Base-by-base conservation (phyloP, 1,284 basidiomycete genomes). In the Sporisorium exsertum region DNA sequence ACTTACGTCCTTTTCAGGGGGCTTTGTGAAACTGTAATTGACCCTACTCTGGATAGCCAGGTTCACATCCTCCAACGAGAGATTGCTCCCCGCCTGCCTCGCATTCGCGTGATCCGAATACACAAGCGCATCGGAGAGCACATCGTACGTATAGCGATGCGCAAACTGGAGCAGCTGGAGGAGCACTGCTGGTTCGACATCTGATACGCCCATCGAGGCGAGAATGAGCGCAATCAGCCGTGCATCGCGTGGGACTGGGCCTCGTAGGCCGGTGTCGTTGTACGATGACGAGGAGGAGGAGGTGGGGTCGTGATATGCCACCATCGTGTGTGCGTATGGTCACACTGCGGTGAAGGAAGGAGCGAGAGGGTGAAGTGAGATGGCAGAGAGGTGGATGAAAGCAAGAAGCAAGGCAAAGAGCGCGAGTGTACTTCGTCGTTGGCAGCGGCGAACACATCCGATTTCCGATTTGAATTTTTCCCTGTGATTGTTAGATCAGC, bases 121-220 rank as follows among this genome's bases (percentile, higher is more conserved):
- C 26, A 95, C 91, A 69, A 93, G 91, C 13, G 95, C 94, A 84
- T 96, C 94, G 8, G 91, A 91, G 47, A 99, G 88, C 16, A 97
- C 92, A 77, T 98, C 95, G 29, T 92, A 89, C 0, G 95, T 95
- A 87, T 99, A 99, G 5, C 96, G 89, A 86, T 97, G 92, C 0
- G 96, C 91, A 85, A 99, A 97, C 87, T 99, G 96, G 61, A 98
- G 90, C 5, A 99, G 90, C 85, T 97, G 95, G 79, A 96, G 92
- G 2, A 99, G 89, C 3, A 98, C 96, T 3, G 92, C 92, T 7
- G 95, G 95, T 79, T 98, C 95, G 7, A 93, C 91, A 87, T 98
- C 95, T 72, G 94, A 91, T 0, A 98, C 92, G 5, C 96, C 95
- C n/a, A 94, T 94, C 0, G 94, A 93, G 3, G 95, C 93, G 27